Percentiles rank a stretch among this genome's conserved stretches.
These are phyloP conservation scores for Salpingoeca rosetta DNA, from an alignment of 78 protist genomes.

Conservation along the genomic window DNA sequence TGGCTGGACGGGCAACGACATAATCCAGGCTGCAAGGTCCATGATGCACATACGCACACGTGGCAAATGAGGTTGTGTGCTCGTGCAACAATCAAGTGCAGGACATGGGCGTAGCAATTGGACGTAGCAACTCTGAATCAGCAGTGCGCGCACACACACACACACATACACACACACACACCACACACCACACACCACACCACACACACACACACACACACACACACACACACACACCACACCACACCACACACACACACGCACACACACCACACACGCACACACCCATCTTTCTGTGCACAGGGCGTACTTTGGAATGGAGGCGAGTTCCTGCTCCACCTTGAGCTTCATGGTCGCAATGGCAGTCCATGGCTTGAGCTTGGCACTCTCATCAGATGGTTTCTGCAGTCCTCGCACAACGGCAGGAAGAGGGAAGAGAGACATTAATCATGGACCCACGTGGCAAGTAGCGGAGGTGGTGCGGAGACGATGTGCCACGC, in stretches of 20 bases:
- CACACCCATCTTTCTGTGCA: no score
- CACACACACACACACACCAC: background rate
- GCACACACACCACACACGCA: no score
- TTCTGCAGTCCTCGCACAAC: constrained; percentile 20
- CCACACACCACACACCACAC: no score
- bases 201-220: background rate
- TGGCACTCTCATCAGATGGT: constrained; percentile 51
- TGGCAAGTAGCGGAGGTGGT: background rate
- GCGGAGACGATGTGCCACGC: background rate
- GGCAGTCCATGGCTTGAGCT: constrained; percentile 69
- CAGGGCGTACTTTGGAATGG: no score
- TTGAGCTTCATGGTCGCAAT: constrained; percentile 52
- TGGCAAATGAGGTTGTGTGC: background rate
- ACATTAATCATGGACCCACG: background rate
- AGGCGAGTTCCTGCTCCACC: constrained; percentile 65
- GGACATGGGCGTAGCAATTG: background rate
- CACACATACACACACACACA: no score
- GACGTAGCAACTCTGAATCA: no score
- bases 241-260: background rate
- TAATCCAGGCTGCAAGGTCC: constrained; percentile 22
- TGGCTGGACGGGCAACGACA: constrained; percentile 84
- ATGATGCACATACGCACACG: background rate
- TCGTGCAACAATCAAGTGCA: background rate
- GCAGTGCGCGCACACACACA: background rate
- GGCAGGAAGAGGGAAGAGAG: background rate